Conservation (phyloP, 371 early-diverging fungal genomes). For the Apophysomyces ossiformis region DNA sequence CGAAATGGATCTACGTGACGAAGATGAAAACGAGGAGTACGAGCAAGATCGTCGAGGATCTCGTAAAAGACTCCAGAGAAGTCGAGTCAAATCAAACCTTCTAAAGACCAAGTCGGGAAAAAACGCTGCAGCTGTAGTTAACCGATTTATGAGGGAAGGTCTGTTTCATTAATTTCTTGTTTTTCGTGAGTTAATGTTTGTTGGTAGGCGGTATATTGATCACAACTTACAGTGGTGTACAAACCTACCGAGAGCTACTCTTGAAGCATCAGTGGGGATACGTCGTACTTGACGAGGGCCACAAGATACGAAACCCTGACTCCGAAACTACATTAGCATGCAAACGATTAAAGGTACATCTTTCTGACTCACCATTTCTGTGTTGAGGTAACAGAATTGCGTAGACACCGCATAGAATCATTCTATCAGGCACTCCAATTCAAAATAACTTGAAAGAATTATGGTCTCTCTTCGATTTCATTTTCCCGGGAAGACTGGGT, state of each 20-base stretch:
- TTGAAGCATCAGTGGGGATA: constrained; percentile 85
- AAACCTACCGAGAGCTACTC: constrained; percentile 68
- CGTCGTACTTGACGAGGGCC: constrained; percentile 97
- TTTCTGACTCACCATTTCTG: neutral
- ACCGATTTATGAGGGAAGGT: constrained; percentile 40
- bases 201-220: constrained; percentile 79
- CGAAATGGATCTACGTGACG: constrained; percentile 21
- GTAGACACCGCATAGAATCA: constrained; percentile 85
- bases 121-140: constrained; percentile 40
- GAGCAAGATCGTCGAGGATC: constrained; percentile 38
- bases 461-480: constrained; percentile 97
- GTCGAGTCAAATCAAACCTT: constrained; percentile 22
- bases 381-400: neutral
- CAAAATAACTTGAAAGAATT: constrained; percentile 98
- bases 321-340: constrained; percentile 86
- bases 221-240: constrained; percentile 87
- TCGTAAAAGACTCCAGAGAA: constrained; percentile 29
- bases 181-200: neutral
- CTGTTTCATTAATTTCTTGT: neutral
- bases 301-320: constrained; percentile 96
- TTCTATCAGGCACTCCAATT: constrained; percentile 97
- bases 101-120: constrained; percentile 45
- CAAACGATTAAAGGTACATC: constrained; percentile 73
- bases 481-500: constrained; percentile 94
- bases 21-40: constrained; percentile 49